Percentiles rank a stretch among this genome's conserved stretches.
Conservation (phyloP, 179 eudicot species). For the Beta macrorhiza region DNA sequence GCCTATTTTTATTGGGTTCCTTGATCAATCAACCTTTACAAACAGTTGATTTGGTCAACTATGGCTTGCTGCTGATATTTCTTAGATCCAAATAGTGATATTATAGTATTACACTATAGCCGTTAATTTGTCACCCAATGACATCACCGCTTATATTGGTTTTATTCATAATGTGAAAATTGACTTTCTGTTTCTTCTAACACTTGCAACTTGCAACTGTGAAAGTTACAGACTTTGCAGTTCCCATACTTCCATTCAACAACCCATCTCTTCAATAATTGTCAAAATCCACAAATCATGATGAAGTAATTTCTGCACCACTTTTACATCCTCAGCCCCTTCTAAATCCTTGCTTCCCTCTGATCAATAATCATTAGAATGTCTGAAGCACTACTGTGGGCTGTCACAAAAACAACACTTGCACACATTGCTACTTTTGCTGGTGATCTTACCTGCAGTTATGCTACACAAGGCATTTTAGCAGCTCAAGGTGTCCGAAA, state of each 20-base stretch:
- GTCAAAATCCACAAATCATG: neutral
- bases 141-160: too few species aligned
- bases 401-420: constrained; percentile 9
- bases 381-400: constrained; percentile 12
- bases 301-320: neutral
- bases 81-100: too few species aligned
- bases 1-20: neutral
- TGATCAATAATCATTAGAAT: neutral
- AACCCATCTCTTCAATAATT: too few species aligned
- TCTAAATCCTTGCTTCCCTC: neutral
- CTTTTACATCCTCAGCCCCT: neutral
- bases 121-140: neutral
- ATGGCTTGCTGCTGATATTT: neutral
- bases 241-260: too few species aligned
- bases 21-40: neutral
- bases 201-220: too few species aligned
- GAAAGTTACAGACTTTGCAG: too few species aligned
- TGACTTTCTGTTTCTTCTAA: too few species aligned
- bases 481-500: neutral
- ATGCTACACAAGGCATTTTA: neutral
- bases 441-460: neutral
- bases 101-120: neutral
- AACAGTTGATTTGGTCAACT: neutral
- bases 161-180: too few species aligned
- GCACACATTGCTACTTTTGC: neutral